Evolutionary conservation across 2,329 filamentous ascomycete species (phyloP).

Genomic region (Fusarium sp.): DNA sequence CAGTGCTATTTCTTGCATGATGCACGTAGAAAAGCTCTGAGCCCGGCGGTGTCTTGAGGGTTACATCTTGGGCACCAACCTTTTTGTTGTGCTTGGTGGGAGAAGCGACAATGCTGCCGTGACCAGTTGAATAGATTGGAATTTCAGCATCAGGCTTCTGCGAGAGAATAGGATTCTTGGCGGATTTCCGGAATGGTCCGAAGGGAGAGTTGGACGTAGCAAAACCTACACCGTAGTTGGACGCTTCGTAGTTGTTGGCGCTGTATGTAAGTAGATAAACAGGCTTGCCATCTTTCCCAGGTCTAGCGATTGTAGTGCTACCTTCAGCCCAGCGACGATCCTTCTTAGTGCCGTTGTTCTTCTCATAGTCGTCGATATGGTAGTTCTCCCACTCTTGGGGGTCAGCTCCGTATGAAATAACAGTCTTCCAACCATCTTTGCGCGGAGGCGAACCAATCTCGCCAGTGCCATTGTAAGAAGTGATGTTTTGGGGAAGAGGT

Average conservation of each 20-base stretch:
- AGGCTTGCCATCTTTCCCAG: slow-evolving; percentile 37
- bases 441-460: slow-evolving; percentile 49
- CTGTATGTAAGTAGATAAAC: slow-evolving; percentile 45
- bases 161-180: slow-evolving; percentile 48
- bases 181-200: slow-evolving; percentile 50
- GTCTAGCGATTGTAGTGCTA: slow-evolving; percentile 47
- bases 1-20: slow-evolving; percentile 49
- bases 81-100: slow-evolving; percentile 36
- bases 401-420: slow-evolving; percentile 51
- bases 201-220: slow-evolving; percentile 48
- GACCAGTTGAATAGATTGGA: slow-evolving; percentile 50
- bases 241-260: slow-evolving; percentile 52
- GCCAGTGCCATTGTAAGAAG: slow-evolving; percentile 51
- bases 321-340: slow-evolving; percentile 53
- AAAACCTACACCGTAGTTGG: slow-evolving; percentile 53
- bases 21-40: slow-evolving; percentile 52
- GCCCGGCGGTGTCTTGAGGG: slow-evolving; percentile 42
- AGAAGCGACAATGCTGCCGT: slow-evolving; percentile 51
- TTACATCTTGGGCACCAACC: slow-evolving; percentile 50
- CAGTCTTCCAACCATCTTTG: slow-evolving; percentile 53
- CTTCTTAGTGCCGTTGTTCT: slow-evolving; percentile 50
- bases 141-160: slow-evolving; percentile 45
- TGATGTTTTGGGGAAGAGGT: slow-evolving; percentile 46
- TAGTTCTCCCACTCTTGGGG: slow-evolving; percentile 52
- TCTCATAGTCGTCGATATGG: slow-evolving; percentile 50